Base-by-base conservation (phyloP, 306 rosid genomes). In the Albizia julibrissin region DNA sequence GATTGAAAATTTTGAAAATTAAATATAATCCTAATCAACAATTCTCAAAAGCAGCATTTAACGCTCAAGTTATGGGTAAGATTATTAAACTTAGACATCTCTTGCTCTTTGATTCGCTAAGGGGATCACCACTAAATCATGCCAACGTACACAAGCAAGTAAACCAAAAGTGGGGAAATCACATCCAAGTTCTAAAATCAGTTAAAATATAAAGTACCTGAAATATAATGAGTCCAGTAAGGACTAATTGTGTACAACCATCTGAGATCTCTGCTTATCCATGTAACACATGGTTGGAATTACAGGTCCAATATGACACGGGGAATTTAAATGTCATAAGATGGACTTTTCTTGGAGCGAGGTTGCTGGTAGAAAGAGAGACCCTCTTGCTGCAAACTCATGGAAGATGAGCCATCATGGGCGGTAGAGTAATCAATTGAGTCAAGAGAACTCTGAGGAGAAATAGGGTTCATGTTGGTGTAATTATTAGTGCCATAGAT, bases 181-280 rank as follows among this genome's bases (percentile, higher is more conserved):
- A 5, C 54, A 66, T 49, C 65, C 58, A 69, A 54, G 64, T 69
- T 26, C 46, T 31, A 7, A 31, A 39, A 42, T 52, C 59, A 52
- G 58, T 16, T 50, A 7, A 50, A 50, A 18, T 50, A 50, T 15
- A 50, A 44, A 44, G 73, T 79, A 95, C 99, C 97, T 95, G 99
- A 73, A 95, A 95, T 84, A 95, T 81, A 83, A 95, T 85, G 76
- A 95, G 94, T 85, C 99, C 96, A 87, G 88, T 93, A 72, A 93
- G 97, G 69, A 95, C 99, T 31, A 98, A 98, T 81, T 93, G 97
- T 39, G 98, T n/a, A n/a, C n/a, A n/a, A n/a, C n/a, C n/a, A n/a
- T n/a, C n/a, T n/a, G n/a, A n/a, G n/a, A n/a, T n/a, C n/a, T n/a
- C n/a, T n/a, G n/a, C n/a, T n/a, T n/a, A n/a, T n/a, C n/a, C n/a